Percentiles rank a stretch among this genome's conserved stretches.
Conservation (phyloP, 345 rosid species). For the Psidium guajava region DNA sequence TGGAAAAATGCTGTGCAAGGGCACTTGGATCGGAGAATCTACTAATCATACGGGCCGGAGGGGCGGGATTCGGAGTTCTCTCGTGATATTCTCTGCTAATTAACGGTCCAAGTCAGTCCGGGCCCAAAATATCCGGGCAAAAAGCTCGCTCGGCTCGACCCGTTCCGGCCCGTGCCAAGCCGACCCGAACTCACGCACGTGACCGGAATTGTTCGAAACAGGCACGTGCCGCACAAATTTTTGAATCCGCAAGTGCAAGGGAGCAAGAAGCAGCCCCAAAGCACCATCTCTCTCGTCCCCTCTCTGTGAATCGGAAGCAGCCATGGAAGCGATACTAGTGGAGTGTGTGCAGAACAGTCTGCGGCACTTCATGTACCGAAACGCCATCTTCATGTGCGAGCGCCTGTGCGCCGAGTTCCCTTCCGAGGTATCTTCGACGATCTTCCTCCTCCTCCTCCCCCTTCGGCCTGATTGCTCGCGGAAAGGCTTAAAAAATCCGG, state of each 20-base stretch:
- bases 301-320: conserved; percentile 11
- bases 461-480: neutral
- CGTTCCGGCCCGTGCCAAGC: neutral
- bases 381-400: conserved; percentile 92
- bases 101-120: neutral
- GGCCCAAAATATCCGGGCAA: neutral
- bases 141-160: neutral
- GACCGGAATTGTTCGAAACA: neutral
- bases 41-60: neutral
- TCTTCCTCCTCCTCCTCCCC: neutral
- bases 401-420: conserved; percentile 98
- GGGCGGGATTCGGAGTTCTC: neutral
- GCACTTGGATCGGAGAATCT: neutral
- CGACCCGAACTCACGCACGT: neutral
- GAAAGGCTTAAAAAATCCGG: neutral
- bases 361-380: conserved; percentile 63
- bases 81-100: neutral
- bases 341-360: conserved; percentile 79
- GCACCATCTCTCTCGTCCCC: conserved; percentile 9
- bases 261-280: neutral
- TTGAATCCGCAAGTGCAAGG: neutral
- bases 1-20: neutral
- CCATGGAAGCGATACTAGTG: conserved; percentile 80
- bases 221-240: neutral
- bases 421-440: conserved; percentile 46